phyloP scores from a whole-genome alignment of 345 rosid species.

The Linum usitatissimum region DNA sequence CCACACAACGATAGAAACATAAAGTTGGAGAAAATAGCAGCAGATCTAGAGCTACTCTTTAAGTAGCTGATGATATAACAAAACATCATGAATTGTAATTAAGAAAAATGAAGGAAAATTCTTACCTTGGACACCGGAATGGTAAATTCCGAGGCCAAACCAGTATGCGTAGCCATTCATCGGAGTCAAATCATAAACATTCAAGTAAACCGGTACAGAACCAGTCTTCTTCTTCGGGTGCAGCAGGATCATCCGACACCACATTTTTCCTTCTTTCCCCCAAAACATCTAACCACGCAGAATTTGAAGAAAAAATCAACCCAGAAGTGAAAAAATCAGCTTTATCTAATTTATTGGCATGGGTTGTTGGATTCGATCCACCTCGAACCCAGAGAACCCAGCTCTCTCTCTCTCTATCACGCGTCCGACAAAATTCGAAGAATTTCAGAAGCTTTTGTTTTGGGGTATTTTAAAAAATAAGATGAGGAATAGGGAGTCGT shows the following conservation, averaged over 20 bases:
- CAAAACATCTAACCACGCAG: too few relatives aligned
- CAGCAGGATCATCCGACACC: conserved; percentile 40
- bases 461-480: not conserved
- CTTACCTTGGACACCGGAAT: conserved; percentile 92
- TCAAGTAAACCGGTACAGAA: conserved; percentile 71
- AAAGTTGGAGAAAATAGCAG: not conserved
- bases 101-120: not conserved
- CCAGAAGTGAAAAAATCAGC: not conserved
- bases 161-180: conserved; percentile 92
- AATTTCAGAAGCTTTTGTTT: not conserved
- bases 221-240: conserved; percentile 56
- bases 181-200: conserved; percentile 90
- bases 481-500: not conserved
- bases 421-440: not conserved
- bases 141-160: conserved; percentile 92
- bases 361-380: not conserved
- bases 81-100: not conserved
- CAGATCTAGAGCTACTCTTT: not conserved
- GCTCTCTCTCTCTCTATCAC: not conserved
- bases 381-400: not conserved
- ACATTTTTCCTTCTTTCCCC: conserved; percentile 25
- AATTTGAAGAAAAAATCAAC: not conserved
- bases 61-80: not conserved
- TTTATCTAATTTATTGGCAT: not conserved
- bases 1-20: too few relatives aligned